A percentile compares a stretch with the other conserved stretches of the same genome.
These are phyloP conservation scores for Nidularia sp. DNA, from an alignment of 768 basidiomycete genomes.

Conservation along the genomic window DNA sequence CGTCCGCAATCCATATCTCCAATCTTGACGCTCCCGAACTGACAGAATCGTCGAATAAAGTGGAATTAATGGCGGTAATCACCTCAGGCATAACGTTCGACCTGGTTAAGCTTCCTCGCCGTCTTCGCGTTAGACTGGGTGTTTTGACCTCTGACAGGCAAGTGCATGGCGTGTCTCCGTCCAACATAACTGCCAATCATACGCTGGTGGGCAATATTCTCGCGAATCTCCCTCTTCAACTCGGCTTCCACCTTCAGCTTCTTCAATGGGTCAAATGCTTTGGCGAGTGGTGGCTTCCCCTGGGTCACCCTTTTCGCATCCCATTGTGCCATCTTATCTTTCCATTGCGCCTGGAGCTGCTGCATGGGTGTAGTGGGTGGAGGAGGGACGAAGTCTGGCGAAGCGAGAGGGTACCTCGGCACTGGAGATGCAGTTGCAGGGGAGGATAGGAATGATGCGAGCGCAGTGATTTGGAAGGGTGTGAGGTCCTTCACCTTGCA, in stretches of 20 bases:
- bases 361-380: slow-evolving; percentile 34
- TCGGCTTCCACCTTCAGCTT: slow-evolving; percentile 86
- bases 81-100: slow-evolving; percentile 49
- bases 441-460: slow-evolving; percentile 93
- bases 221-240: slow-evolving; percentile 72
- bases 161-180: slow-evolving; percentile 85
- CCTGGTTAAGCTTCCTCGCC: slow-evolving; percentile 84
- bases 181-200: slow-evolving; percentile 95
- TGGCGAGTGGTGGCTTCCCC: slow-evolving; percentile 13
- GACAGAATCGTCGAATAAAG: no score
- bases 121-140: slow-evolving; percentile 89
- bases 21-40: no score
- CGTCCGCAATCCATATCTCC: no score
- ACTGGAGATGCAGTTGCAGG: slow-evolving; percentile 72
- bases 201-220: slow-evolving; percentile 89
- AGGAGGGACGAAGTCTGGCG: slow-evolving; percentile 44
- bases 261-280: slow-evolving; percentile 54
- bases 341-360: slow-evolving; percentile 35
- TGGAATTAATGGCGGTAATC: no score
- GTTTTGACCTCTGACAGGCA: slow-evolving; percentile 93
- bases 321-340: slow-evolving; percentile 19
- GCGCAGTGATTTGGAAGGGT: slow-evolving; percentile 81
- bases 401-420: slow-evolving; percentile 64
- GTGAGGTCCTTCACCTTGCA: slow-evolving; percentile 80
- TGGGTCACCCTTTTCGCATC: slow-evolving; percentile 25